A percentile compares a stretch with the other conserved stretches of the same genome.
Evolutionary conservation across 495 filamentous ascomycete genomes (phyloP).

Genomic region (Talaromyces nanjingensis): DNA sequence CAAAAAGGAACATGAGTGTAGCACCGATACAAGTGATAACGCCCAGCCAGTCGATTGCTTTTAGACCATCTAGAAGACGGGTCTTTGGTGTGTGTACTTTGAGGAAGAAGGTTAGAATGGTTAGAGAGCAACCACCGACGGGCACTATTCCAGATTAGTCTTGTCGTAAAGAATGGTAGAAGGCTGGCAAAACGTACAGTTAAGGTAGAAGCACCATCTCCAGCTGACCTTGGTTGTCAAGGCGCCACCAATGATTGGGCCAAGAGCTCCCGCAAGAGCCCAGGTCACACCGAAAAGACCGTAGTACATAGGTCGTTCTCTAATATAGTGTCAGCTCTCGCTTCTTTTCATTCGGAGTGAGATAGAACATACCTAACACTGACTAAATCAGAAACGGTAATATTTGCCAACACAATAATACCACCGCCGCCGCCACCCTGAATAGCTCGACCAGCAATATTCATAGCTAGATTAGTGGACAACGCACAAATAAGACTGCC

Average conservation of each 20-base stretch:
- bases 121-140: constrained; percentile 61
- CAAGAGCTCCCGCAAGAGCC: constrained; percentile 66
- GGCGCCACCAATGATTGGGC: constrained; percentile 69
- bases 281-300: constrained; percentile 62
- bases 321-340: constrained; percentile 20
- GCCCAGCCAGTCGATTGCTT: constrained; percentile 71
- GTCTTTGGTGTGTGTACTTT: constrained; percentile 72
- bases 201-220: constrained; percentile 62
- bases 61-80: constrained; percentile 59
- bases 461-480: constrained; percentile 60
- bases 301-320: constrained; percentile 57
- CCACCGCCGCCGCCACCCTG: constrained; percentile 85
- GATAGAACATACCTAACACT: constrained; percentile 48
- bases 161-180: constrained; percentile 1
- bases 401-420: constrained; percentile 72
- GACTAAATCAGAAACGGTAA: constrained; percentile 76
- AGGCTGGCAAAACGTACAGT: constrained; percentile 36
- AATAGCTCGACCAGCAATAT: constrained; percentile 67
- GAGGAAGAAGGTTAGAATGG: constrained; percentile 62
- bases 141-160: constrained; percentile 43
- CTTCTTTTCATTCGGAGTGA: not conserved
- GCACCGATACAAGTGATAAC: constrained; percentile 63
- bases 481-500: constrained; percentile 68
- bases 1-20: constrained; percentile 76
- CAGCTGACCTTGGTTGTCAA: constrained; percentile 59